Conservation (phyloP, 108 stramenopile species). For the Cyclotella distinguenda region DNA sequence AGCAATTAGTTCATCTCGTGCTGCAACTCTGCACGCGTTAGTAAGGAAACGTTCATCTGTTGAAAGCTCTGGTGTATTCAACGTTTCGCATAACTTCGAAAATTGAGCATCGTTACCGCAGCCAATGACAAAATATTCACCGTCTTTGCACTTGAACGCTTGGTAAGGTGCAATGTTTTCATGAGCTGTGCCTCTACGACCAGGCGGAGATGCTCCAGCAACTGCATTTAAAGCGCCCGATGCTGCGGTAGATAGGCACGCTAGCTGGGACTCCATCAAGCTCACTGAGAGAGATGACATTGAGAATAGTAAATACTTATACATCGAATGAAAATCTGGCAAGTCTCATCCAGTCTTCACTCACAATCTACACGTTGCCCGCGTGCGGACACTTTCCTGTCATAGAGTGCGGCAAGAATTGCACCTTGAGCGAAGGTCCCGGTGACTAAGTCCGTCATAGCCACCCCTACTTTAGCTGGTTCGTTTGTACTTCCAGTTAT, state of each 20-base stretch:
- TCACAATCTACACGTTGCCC: constrained; percentile 35
- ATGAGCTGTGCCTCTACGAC: constrained; percentile 49
- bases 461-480: constrained; percentile 56
- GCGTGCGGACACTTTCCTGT: constrained; percentile 16
- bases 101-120: constrained; percentile 52
- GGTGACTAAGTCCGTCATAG: constrained; percentile 46
- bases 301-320: too few relatives aligned
- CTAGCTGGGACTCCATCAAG: constrained; percentile 48
- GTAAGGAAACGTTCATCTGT: constrained; percentile 34
- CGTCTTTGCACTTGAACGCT: constrained; percentile 41
- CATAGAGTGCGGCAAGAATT: constrained; percentile 42
- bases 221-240: constrained; percentile 34
- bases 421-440: constrained; percentile 45
- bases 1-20: constrained; percentile 27
- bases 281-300: constrained; percentile 1
- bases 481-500: constrained; percentile 35
- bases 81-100: constrained; percentile 24
- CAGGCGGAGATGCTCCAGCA: constrained; percentile 27
- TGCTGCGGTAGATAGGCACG: constrained; percentile 41
- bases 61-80: constrained; percentile 29
- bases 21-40: constrained; percentile 38
- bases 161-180: constrained; percentile 58
- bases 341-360: too few relatives aligned
- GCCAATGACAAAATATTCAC: constrained; percentile 46
- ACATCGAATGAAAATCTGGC: too few relatives aligned